Evolutionary conservation across 257 asterid genomes (phyloP).

Genomic region (Solanum virginianum): DNA sequence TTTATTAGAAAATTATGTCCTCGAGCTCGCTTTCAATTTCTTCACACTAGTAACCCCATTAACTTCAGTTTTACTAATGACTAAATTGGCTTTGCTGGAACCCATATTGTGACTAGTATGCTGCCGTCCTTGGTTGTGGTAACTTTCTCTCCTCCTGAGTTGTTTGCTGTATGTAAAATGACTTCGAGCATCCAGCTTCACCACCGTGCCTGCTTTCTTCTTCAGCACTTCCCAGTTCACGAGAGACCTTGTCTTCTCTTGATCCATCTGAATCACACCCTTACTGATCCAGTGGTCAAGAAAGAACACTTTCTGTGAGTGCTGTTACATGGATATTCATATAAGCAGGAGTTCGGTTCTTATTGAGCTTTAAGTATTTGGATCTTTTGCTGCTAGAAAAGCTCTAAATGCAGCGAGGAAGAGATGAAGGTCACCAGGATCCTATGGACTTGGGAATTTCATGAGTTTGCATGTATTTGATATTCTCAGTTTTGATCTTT

Average conservation of each 20-base stretch:
- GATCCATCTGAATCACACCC: background rate
- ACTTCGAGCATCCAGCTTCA: background rate
- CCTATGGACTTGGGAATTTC: background rate
- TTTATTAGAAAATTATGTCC: background rate
- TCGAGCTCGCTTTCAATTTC: background rate
- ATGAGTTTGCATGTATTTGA: background rate
- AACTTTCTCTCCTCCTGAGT: background rate
- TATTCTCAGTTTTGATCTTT: background rate
- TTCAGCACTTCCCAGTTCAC: background rate
- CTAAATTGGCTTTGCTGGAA: background rate
- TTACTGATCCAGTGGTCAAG: background rate
- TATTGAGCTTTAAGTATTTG: background rate
- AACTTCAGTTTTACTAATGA: background rate
- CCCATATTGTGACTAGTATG: background rate
- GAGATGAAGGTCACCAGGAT: background rate
- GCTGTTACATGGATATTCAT: background rate
- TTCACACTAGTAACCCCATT: background rate
- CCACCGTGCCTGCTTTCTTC: background rate
- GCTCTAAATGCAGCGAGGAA: background rate
- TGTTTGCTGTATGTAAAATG: background rate
- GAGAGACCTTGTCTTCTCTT: background rate
- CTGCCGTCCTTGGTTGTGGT: background rate
- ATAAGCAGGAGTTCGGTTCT: background rate
- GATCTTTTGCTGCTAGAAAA: background rate
- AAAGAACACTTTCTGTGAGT: background rate